Base-by-base conservation (phyloP, 1,139 yeast genomes). In the Debaryomycetaceae sp. region DNA sequence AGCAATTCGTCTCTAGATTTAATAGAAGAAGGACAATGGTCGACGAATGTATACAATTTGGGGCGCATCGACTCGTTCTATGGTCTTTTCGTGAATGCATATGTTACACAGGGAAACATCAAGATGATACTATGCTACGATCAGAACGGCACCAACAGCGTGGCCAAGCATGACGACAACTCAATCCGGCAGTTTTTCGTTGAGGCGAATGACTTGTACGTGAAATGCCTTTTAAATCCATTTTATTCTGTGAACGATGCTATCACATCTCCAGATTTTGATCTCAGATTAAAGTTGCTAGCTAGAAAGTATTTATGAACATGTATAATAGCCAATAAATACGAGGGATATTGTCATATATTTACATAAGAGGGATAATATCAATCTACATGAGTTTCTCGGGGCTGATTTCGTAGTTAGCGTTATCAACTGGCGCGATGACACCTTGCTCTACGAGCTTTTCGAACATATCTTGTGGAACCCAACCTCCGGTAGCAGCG, bases 401-500 rank as follows among this genome's bases (percentile, higher is more conserved):
- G 26, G 70, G 59, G 40, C 67, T 73, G 33, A 72, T 51, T 39
- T 53, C 55, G 49, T 56, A 67, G 49, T 71, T 63, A 16, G 74
- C 76, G 33, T 61, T 50, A 18, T 53, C 59, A 28, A 56, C 62
- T 37, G 59, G 61, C 26, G 61, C 68, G 39, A 91, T 67, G 42
- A 84, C 70, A 1, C 92, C 94, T 48, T 81, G 82, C 16, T 78
- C 79, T 35, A 78, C 63, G 50, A 88, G 72, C 41, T 78, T 77
- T 34, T 79, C 83, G 57, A 91, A 89, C 84, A 88, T 79, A 56
- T 88, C 96, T 58, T 87, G 95, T 18, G 98, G 96, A 43, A 92
- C 77, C 96, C 97, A 91, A 5, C 96, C 96, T 42, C 87, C 86
- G 30, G 97, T 87, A 37, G 94, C 94, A 30, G 87, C 83, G 61